Percentiles rank a stretch among this genome's conserved stretches.
Conservation (phyloP, 306 rosid genomes). For the Vigna nakashimae region DNA sequence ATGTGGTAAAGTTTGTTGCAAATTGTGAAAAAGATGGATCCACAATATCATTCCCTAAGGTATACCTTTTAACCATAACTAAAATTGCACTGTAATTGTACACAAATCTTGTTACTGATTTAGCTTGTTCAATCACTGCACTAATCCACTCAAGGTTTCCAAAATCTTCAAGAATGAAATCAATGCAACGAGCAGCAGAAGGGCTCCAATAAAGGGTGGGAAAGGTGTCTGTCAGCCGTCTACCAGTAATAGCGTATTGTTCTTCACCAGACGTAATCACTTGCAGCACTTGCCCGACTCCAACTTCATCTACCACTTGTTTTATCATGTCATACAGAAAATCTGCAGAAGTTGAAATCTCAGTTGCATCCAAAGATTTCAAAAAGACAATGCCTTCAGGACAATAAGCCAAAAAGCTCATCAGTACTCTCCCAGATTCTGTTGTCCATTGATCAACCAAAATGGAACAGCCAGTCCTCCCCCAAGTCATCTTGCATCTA, state of each 20-base stretch:
- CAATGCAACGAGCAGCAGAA: slow-evolving; percentile 71
- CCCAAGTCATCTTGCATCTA: slow-evolving; percentile 68
- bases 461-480: slow-evolving; percentile 80
- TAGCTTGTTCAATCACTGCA: slow-evolving; percentile 74
- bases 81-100: slow-evolving; percentile 73
- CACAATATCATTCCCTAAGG: slow-evolving; percentile 78
- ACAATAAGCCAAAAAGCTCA: slow-evolving; percentile 64
- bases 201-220: slow-evolving; percentile 86
- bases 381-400: slow-evolving; percentile 79
- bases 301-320: slow-evolving; percentile 82
- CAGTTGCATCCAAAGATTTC: slow-evolving; percentile 78
- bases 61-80: slow-evolving; percentile 80
- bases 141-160: slow-evolving; percentile 78
- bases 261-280: slow-evolving; percentile 75
- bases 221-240: slow-evolving; percentile 67
- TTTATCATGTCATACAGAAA: slow-evolving; percentile 67
- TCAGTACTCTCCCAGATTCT: slow-evolving; percentile 58
- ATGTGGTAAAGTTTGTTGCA: slow-evolving; percentile 69
- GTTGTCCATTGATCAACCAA: slow-evolving; percentile 77
- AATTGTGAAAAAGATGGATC: slow-evolving; percentile 68
- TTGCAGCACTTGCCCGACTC: slow-evolving; percentile 80
- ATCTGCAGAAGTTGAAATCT: slow-evolving; percentile 54
- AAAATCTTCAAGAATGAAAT: slow-evolving; percentile 76
- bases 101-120: slow-evolving; percentile 79
- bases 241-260: slow-evolving; percentile 70